phyloP scores from a whole-genome alignment of 768 basidiomycete species.

The Hirschioporus abietinus region DNA sequence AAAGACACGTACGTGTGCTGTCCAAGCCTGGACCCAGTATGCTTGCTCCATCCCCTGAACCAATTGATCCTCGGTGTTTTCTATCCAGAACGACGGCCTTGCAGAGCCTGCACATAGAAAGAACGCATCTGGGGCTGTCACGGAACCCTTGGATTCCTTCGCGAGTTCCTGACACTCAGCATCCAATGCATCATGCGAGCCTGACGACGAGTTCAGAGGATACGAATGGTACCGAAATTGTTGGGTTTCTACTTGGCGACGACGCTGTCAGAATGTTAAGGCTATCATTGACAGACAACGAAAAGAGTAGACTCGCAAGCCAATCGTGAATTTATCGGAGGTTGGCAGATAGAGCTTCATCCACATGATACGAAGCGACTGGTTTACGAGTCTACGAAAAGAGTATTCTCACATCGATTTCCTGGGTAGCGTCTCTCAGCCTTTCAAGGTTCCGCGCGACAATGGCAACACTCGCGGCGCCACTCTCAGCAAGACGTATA shows the following conservation, averaged over 20 bases:
- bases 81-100: conserved; percentile 33
- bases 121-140: conserved; percentile 30
- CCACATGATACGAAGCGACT: too few species aligned
- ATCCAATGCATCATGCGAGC: conserved; percentile 28
- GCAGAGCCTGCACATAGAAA: conserved; percentile 40
- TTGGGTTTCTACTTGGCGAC: conserved; percentile 22
- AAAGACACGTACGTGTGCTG: conserved; percentile 28
- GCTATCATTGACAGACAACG: background rate
- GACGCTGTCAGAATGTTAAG: conserved; percentile 15
- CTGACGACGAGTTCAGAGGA: conserved; percentile 27
- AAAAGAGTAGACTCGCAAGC: too few species aligned
- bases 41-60: conserved; percentile 30
- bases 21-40: conserved; percentile 35
- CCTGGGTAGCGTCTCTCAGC: conserved; percentile 25
- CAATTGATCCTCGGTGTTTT: conserved; percentile 27
- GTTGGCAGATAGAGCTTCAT: too few species aligned
- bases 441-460: conserved; percentile 33
- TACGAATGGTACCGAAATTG: conserved; percentile 31
- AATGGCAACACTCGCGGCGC: conserved; percentile 37
- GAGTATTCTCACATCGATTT: conserved; percentile 27
- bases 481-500: conserved; percentile 28
- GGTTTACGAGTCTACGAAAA: too few species aligned
- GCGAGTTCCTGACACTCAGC: conserved; percentile 23
- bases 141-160: conserved; percentile 10
- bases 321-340: too few species aligned